Percentiles rank a stretch among this genome's conserved stretches.
Conservation (phyloP, 352 stramenopile species). For the Pythium periplocum region DNA sequence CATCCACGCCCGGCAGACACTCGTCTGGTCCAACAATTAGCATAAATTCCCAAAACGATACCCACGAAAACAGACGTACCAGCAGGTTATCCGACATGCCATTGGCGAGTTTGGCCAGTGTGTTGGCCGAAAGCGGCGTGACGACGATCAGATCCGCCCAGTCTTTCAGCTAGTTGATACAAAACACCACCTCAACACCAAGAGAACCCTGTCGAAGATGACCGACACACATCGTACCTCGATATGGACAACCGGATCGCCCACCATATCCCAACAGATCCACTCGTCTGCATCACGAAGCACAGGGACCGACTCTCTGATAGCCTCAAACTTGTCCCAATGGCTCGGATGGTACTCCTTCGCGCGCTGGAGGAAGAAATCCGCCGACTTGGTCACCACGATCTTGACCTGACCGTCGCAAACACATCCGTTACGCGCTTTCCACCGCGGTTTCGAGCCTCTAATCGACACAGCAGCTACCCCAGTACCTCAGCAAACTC, state of each 20-base stretch:
- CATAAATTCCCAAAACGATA: conserved; percentile 6
- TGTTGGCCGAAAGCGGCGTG: conserved; percentile 88
- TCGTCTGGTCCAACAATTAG: conserved; percentile 51
- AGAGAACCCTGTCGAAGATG: background rate
- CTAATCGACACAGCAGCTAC: too few species aligned
- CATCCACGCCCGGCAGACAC: conserved; percentile 91
- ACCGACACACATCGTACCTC: conserved; percentile 34
- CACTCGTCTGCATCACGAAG: conserved; percentile 82
- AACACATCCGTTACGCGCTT: background rate
- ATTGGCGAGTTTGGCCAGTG: conserved; percentile 87
- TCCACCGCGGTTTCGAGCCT: background rate
- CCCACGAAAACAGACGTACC: conserved; percentile 23
- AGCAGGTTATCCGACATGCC: conserved; percentile 95
- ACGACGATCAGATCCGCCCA: conserved; percentile 93
- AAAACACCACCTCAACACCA: conserved; percentile 1
- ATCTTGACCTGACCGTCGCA: conserved; percentile 51
- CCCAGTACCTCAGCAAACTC: conserved; percentile 45
- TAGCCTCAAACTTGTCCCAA: conserved; percentile 40
- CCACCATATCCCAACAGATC: conserved; percentile 66
- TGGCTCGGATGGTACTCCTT: conserved; percentile 58
- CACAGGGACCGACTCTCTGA: conserved; percentile 30
- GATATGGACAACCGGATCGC: conserved; percentile 85
- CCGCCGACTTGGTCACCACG: conserved; percentile 72
- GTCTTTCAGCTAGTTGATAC: conserved; percentile 76
- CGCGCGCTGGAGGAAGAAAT: conserved; percentile 78